A percentile compares a stretch with the other conserved stretches of the same genome.
phyloP scores from a whole-genome alignment of 2,329 filamentous ascomycete species.

The Colletotrichum karsti region DNA sequence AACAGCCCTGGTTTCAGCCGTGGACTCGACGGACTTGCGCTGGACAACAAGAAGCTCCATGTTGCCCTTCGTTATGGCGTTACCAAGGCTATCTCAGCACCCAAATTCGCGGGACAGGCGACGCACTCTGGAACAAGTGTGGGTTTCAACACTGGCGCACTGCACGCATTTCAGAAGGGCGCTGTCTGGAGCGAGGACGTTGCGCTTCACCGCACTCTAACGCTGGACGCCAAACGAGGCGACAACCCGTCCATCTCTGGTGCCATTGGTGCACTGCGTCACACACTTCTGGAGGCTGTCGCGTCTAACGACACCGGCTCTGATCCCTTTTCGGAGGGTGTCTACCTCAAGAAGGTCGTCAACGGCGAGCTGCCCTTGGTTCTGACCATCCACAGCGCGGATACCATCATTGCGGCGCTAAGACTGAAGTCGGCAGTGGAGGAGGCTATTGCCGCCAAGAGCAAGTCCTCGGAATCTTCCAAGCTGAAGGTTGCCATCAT shows the following conservation, averaged over 20 bases:
- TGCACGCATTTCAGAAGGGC: conserved; percentile 53
- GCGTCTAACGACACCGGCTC: conserved; percentile 43
- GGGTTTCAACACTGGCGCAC: conserved; percentile 62
- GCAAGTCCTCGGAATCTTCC: conserved; percentile 11
- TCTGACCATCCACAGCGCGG: conserved; percentile 68
- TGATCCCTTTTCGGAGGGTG: conserved; percentile 55
- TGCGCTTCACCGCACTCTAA: conserved; percentile 68
- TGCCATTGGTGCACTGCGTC: conserved; percentile 59
- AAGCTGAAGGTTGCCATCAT: conserved; percentile 64
- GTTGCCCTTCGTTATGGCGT: conserved; percentile 64
- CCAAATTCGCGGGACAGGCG: conserved; percentile 48
- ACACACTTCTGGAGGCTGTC: conserved; percentile 62
- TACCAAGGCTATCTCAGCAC: conserved; percentile 66
- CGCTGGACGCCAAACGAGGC: conserved; percentile 52
- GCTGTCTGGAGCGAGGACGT: conserved; percentile 64
- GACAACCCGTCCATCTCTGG: conserved; percentile 60
- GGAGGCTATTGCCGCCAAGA: conserved; percentile 37
- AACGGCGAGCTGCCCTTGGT: conserved; percentile 62
- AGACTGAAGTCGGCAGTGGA: conserved; percentile 67
- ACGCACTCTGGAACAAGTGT: conserved; percentile 66
- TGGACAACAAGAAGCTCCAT: conserved; percentile 64
- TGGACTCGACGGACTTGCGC: conserved; percentile 63
- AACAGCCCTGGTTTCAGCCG: conserved; percentile 60
- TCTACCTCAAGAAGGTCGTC: conserved; percentile 63
- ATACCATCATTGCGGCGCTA: conserved; percentile 68